These are phyloP conservation scores for Ophidiomyces ophidiicola DNA, from an alignment of 2,329 filamentous ascomycete species.

Conservation along the genomic window DNA sequence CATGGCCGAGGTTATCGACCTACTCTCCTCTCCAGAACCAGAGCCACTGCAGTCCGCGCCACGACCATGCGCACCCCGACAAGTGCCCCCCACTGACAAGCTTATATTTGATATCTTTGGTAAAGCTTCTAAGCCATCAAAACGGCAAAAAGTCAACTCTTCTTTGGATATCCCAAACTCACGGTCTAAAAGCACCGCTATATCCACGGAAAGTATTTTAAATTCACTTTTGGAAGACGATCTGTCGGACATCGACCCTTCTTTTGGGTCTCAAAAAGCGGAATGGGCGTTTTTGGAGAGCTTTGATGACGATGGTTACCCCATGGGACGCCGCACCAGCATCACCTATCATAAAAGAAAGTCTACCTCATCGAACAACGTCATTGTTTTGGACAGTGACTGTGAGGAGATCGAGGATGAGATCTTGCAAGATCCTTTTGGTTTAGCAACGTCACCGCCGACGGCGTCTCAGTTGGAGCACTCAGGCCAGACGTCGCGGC, in stretches of 20 bases:
- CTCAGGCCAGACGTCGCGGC: constrained; percentile 31
- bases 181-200: too few relatives aligned
- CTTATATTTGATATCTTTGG: too few relatives aligned
- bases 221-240: constrained; percentile 6
- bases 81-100: too few relatives aligned
- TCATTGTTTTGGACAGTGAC: constrained; percentile 29
- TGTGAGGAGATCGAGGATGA: constrained; percentile 17
- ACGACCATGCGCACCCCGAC: too few relatives aligned
- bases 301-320: constrained; percentile 28
- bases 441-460: constrained; percentile 16
- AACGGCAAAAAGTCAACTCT: too few relatives aligned
- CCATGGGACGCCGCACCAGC: constrained; percentile 24
- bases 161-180: too few relatives aligned
- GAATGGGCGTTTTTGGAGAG: background rate
- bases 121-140: too few relatives aligned
- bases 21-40: too few relatives aligned
- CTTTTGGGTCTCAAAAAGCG: background rate
- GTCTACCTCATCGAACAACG: constrained; percentile 17
- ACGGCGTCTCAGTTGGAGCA: constrained; percentile 19
- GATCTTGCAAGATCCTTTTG: constrained; percentile 18
- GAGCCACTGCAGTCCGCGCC: too few relatives aligned
- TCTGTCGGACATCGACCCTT: constrained; percentile 3
- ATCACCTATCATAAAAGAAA: constrained; percentile 2
- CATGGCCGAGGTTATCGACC: too few relatives aligned
- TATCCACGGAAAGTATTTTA: background rate